Evolutionary conservation across 495 filamentous ascomycete species (phyloP), one percentile per base, ranked within the genome.

Genomic region (Xylaria grammica): DNA sequence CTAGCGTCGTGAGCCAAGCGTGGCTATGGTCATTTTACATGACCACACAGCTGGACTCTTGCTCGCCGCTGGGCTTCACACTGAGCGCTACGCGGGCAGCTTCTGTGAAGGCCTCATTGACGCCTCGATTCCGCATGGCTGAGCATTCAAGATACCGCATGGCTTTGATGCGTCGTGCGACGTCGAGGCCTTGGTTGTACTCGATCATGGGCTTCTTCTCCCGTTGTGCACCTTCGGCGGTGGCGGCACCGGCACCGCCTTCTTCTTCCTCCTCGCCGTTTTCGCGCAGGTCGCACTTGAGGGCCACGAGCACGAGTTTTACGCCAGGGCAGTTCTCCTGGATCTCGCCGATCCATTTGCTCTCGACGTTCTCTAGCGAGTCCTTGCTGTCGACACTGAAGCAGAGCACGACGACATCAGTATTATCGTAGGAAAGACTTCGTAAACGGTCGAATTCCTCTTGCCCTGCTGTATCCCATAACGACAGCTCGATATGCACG

Each of bases 401-500:
- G 81, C 95, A 99, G 54, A 99, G 91, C 90, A 99, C 97, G 59
- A 99, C 95, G 19, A 95, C 88, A 72, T 99, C 95, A 32, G 95
- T 99, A 71, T 99, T 77, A 76, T 81, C 96, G 81, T 99, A 99
- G 62, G 93, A 97, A 17, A 99, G 87, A 64, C 91, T 93, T 68
- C 95, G 90, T 74, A 99, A 82, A 20, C 95, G 91, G 79, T 99
- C 95, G 80, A 98, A 99, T 87, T 99, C 95, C 82, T 99, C 95
- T 81, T 99, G 95, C 17, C 95, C 95, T 30, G 95, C 95, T 0
- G 95, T 99, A 79, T 99, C 95, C 95, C 95, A 99, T 62, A 99
- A 84, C 49, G 93, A 97, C 62, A 99, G 84, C 77, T 99, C 95
- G 76, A 99, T 96, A 78, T 98, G 95, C 55, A 90, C 89, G 76